Base-by-base conservation (phyloP, 495 filamentous ascomycete genomes). In the Geopyxis carbonaria region DNA sequence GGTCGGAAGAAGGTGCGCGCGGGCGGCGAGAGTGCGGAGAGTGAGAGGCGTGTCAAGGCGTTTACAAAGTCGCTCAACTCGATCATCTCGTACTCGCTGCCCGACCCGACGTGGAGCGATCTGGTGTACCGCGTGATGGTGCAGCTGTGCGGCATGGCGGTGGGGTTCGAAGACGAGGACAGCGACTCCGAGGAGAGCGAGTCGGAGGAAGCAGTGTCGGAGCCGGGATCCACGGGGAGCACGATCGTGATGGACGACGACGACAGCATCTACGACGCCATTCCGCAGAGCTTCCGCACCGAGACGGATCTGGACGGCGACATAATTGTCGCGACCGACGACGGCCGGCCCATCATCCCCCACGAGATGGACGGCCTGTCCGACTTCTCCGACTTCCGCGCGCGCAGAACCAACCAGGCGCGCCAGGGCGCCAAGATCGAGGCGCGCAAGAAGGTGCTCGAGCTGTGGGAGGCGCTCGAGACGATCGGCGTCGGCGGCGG, bases 71-170 rank as follows among this genome's bases (percentile, higher is more conserved):
- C 51, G 28, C 24, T 56, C 16, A 56, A 56, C 29, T 51, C 52
- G 0, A 27, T 56, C 25, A 47, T 56, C 6, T 51, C 51, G 10
- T 51, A 51, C 28, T 55, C 51, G 13, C 52, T 56, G 2, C 47
- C 45, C 9, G 53, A 56, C 23, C 53, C 53, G 28, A 38, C 39
- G 5, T 56, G 53, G 53, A 50, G 53, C 22, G 27, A 29, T 14
- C 38, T 56, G n/a, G 53, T 56, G 5, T 56, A 56, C 38, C 38
- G 24, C 3, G 44, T 52, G 13, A 51, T 56, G 20, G 19, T 56
- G 15, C 41, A 51, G 21, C 45, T 56, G 10, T 56, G 53, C 35
- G 53, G 47, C 1, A 21, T 9, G 29, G 41, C 52, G 4, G 47
- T 56, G 4, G 53, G 52, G 9, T 27, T 56, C 3, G 37, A 40